Evolutionary conservation across 495 filamentous ascomycete genomes (phyloP).

Genomic region (Acidomyces sp.): DNA sequence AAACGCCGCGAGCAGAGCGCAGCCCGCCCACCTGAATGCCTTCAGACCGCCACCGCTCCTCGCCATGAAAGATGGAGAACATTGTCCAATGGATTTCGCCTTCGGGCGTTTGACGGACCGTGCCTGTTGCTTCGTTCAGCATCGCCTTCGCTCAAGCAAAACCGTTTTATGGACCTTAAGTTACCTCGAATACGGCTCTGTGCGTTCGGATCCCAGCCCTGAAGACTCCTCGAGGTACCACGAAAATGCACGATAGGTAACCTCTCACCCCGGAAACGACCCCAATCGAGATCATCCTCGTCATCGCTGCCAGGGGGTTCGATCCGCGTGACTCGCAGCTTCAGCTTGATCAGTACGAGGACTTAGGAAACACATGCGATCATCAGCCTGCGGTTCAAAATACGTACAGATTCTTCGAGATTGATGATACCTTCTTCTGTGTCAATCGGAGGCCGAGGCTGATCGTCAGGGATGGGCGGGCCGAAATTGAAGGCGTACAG

Average conservation of each 20-base stretch:
- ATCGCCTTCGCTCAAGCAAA: too few relatives aligned
- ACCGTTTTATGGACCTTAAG: too few relatives aligned
- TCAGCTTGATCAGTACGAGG: slow-evolving; percentile 51
- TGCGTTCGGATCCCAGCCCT: slow-evolving; percentile 46
- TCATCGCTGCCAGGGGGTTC: slow-evolving; percentile 39
- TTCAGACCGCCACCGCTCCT: slow-evolving; percentile 53
- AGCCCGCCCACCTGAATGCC: slow-evolving; percentile 51
- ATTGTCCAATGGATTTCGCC: slow-evolving; percentile 57
- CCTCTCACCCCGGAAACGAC: slow-evolving; percentile 15
- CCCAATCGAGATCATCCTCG: slow-evolving; percentile 27
- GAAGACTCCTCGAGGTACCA: slow-evolving; percentile 40
- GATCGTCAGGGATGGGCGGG: slow-evolving; percentile 22
- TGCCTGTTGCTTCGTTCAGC: too few relatives aligned
- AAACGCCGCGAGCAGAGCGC: slow-evolving; percentile 41
- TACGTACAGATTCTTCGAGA: slow-evolving; percentile 18
- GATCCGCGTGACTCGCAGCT: slow-evolving; percentile 39
- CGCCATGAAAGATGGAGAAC: slow-evolving; percentile 45
- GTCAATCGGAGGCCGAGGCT: slow-evolving; percentile 37
- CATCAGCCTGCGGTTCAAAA: not conserved
- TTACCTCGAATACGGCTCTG: slow-evolving; percentile 39
- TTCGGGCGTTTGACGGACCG: slow-evolving; percentile 42
- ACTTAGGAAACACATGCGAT: slow-evolving; percentile 31
- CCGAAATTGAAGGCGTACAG: slow-evolving; percentile 48
- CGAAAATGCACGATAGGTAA: slow-evolving; percentile 47
- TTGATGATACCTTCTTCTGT: slow-evolving; percentile 28